phyloP scores from a whole-genome alignment of 1,139 yeast genomes.

The Tardiomyces blankii region DNA sequence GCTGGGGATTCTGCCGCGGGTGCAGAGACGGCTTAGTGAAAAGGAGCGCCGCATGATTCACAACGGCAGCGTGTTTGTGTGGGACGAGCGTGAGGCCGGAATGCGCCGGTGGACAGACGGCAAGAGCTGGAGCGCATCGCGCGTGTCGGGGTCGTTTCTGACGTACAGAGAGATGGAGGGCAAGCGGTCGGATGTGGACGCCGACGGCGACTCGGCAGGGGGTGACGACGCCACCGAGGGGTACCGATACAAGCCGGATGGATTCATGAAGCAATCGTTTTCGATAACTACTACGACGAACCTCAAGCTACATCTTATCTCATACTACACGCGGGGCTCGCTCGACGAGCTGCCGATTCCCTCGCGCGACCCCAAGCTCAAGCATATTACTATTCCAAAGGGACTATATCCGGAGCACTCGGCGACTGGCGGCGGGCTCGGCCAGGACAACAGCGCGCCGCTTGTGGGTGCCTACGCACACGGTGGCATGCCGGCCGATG shows the following conservation, averaged over 20 bases:
- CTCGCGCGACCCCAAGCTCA: conserved; percentile 29
- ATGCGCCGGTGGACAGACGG: conserved; percentile 77
- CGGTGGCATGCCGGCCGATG: not conserved
- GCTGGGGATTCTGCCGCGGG: conserved; percentile 41
- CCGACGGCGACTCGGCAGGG: not conserved
- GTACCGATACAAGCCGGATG: conserved; percentile 32
- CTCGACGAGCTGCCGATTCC: conserved; percentile 28
- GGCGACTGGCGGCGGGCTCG: conserved; percentile 5
- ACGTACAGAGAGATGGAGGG: conserved; percentile 49
- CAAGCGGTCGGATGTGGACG: not conserved
- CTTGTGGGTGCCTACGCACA: not conserved
- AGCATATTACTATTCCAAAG: conserved; percentile 26
- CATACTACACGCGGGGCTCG: conserved; percentile 33
- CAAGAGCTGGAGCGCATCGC: conserved; percentile 55
- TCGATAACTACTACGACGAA: conserved; percentile 39
- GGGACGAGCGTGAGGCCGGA: conserved; percentile 63
- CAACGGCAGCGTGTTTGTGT: conserved; percentile 54
- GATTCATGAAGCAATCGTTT: conserved; percentile 49
- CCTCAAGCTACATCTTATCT: conserved; percentile 44
- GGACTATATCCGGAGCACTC: conserved; percentile 31
- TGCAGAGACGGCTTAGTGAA: conserved; percentile 50
- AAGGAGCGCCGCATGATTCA: conserved; percentile 41
- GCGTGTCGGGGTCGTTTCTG: conserved; percentile 55
- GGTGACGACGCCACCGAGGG: conserved; percentile 12
- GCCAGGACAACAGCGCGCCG: conserved; percentile 1